Base-by-base conservation (phyloP, 306 rosid species). In the Astragalus membranaceus region DNA sequence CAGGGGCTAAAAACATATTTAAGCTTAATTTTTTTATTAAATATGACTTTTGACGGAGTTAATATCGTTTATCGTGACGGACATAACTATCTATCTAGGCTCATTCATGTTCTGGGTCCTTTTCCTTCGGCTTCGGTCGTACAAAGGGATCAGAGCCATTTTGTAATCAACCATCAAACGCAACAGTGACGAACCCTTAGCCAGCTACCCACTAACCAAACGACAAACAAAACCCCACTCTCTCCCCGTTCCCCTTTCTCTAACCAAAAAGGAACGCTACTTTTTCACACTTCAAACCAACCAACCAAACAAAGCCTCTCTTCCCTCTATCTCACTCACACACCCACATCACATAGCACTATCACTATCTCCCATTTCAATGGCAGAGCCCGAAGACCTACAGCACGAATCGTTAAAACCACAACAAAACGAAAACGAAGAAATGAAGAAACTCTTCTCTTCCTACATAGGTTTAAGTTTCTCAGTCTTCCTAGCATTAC, bases 391-490 rank as follows among this genome's bases (percentile, higher is more conserved):
- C 8, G 76, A 80, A 30, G 69, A 82, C n/a, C n/a, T n/a, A n/a
- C n/a, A n/a, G n/a, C n/a, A n/a, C n/a, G n/a, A n/a, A n/a, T n/a
- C n/a, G n/a, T n/a, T n/a, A n/a, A n/a, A n/a, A n/a, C n/a, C n/a
- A n/a, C n/a, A n/a, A 6, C 73, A 76, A 3, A 59, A 35, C 23
- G 44, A 33, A 41, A 2, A 12, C 29, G 57, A 65, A 14, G 75
- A 73, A 4, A 10, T 47, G 32, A 77, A 73, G 71, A 86, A 79
- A 75, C 60, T 84, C 0, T 49, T 82, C 8, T 13, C 81, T 8
- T 81, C 87, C 0, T 90, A 83, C 79, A 14, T 90, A 1, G 96
- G 94, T 8, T 20, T 88, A 1, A 78, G 87, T 81, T 80, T 90
- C 46, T 79, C 95, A 2, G 48, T 90, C 3, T 86, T 74, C 64